phyloP scores from a whole-genome alignment of 306 rosid species.

The Acacia melanoxylon region DNA sequence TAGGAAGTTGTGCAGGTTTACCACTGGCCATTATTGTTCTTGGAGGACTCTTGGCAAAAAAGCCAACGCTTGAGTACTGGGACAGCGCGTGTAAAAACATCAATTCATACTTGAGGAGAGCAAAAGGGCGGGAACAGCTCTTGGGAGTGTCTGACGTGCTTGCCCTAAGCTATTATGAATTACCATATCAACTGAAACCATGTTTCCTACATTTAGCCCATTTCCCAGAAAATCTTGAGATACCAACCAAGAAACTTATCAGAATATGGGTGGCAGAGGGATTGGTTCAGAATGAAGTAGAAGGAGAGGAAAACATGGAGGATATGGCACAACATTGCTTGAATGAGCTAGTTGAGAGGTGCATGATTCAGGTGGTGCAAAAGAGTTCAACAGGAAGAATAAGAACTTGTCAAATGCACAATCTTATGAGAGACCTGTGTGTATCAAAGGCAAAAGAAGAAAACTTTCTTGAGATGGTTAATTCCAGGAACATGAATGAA shows the following conservation, averaged over 20 bases:
- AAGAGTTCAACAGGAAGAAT: slow-evolving; percentile 47
- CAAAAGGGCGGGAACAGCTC: slow-evolving; percentile 38
- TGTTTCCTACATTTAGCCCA: slow-evolving; percentile 57
- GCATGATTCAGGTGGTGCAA: slow-evolving; percentile 45
- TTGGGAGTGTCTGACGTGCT: slow-evolving; percentile 38
- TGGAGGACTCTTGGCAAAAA: slow-evolving; percentile 61
- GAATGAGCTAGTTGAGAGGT: slow-evolving; percentile 45
- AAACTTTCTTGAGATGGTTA: slow-evolving; percentile 40
- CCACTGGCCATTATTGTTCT: slow-evolving; percentile 60
- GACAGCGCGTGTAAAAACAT: slow-evolving; percentile 44
- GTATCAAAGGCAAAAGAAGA: slow-evolving; percentile 44
- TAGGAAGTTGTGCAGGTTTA: slow-evolving; percentile 59
- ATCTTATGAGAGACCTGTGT: slow-evolving; percentile 54
- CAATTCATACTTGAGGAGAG: slow-evolving; percentile 42
- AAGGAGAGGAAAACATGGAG: slow-evolving; percentile 37
- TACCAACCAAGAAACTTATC: slow-evolving; percentile 46
- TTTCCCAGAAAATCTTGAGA: slow-evolving; percentile 55
- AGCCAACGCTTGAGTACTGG: slow-evolving; percentile 51
- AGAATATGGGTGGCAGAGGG: slow-evolving; percentile 69
- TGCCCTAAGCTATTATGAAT: slow-evolving; percentile 55
- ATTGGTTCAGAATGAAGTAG: slow-evolving; percentile 34
- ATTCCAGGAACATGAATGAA: slow-evolving; percentile 33
- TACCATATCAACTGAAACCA: slow-evolving; percentile 57
- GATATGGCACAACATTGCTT: slow-evolving; percentile 43
- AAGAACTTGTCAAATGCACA: slow-evolving; percentile 53